Evolutionary conservation across 1,139 yeast species (phyloP), one percentile per base, ranked within the genome.

Genomic region (Oligophagozyma castellii): DNA sequence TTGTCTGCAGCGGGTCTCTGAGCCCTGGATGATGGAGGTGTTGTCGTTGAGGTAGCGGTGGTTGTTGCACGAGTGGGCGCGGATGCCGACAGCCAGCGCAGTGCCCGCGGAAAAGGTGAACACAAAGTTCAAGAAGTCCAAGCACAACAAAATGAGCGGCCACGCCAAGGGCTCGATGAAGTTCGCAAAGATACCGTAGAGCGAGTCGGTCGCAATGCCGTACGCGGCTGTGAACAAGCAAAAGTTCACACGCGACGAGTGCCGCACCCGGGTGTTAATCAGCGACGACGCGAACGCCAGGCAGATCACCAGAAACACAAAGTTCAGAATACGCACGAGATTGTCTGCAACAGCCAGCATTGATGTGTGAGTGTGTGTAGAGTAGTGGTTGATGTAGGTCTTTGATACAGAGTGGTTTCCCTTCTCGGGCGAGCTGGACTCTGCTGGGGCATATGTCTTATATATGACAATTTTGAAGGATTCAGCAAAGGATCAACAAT

Each of bases 41-140:
- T 86, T 83, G 43, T 43, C 25, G 44, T 72, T 63, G 42, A 83
- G 39, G 67, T 83, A 84, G 32, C 35, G 43, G 36, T 62, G 42
- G 71, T 84, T 79, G 45, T 61, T 35, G 67, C 98, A 89, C 26
- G 93, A 76, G 69, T 84, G 95, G 37, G 66, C 70, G 57, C 83
- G 71, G 54, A 80, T 74, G 46, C 74, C 92, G 39, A 84, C 93
- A 34, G 95, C 96, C 55, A 89, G 65, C 31, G 95, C 94, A 35
- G 93, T 72, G 44, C 89, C 96, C 42, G 81, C 96, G 32, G 96
- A 75, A 58, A 89, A 81, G 35, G 94, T 74, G 72, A 89, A 86
- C 42, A 84, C 80, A 51, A 76, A 62, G 70, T 84, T 83, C 59
- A 89, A 66, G 59, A 83, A 75, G 67, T 89, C 98, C 51, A 81